Evolutionary conservation across 345 rosid species (phyloP).

Genomic region (Physaria fendleri): DNA sequence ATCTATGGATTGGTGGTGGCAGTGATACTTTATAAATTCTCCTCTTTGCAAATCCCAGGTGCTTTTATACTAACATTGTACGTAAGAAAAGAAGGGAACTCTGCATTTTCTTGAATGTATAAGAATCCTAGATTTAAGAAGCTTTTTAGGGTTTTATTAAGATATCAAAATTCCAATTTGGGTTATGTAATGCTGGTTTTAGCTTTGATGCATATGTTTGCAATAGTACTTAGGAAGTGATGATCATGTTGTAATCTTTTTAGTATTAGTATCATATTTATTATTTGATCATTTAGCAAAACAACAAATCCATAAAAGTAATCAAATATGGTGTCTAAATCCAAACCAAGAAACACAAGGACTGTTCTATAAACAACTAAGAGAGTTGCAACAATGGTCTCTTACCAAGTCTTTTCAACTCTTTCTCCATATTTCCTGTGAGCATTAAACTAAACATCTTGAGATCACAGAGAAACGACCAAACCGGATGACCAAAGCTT

Average conservation of each 20-base stretch:
- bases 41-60: slow-evolving; percentile 1
- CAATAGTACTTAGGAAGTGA: slow-evolving; percentile 22
- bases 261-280: slow-evolving; percentile 22
- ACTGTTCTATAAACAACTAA: neutral
- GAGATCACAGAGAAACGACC: slow-evolving; percentile 80
- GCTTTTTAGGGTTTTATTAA: slow-evolving; percentile 12
- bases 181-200: neutral
- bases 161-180: slow-evolving; percentile 10
- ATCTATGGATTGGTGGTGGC: neutral
- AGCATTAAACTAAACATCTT: slow-evolving; percentile 95
- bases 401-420: slow-evolving; percentile 93
- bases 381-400: slow-evolving; percentile 66
- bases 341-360: neutral
- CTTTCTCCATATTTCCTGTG: slow-evolving; percentile 87
- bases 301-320: neutral
- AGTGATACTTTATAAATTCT: slow-evolving; percentile 2
- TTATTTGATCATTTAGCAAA: neutral
- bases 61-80: slow-evolving; percentile 23
- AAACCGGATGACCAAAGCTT: slow-evolving; percentile 77
- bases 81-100: slow-evolving; percentile 19
- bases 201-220: slow-evolving; percentile 16
- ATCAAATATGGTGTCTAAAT: neutral
- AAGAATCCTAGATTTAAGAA: slow-evolving; percentile 8
- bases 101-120: slow-evolving; percentile 19
- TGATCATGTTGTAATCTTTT: slow-evolving; percentile 22